These are phyloP conservation scores for Vachellia collinsii DNA, from an alignment of 306 rosid genomes.

Conservation along the genomic window DNA sequence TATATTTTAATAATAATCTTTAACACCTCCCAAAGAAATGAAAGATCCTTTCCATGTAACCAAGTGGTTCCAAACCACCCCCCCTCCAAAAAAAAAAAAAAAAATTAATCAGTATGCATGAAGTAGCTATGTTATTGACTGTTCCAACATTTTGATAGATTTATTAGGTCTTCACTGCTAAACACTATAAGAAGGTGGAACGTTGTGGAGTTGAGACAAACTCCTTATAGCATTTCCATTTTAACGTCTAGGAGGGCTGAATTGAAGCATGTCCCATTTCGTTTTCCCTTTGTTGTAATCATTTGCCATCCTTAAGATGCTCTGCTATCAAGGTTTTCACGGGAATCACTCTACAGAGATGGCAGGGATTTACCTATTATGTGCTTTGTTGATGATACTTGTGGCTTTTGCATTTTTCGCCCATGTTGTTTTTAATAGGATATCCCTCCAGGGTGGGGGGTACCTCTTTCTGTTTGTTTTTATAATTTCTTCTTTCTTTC, in stretches of 20 bases:
- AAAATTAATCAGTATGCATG: background rate
- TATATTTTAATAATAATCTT: background rate
- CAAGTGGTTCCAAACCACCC: background rate
- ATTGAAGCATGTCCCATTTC: background rate
- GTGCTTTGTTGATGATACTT: background rate
- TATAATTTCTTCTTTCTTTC: background rate
- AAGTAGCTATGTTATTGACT: background rate
- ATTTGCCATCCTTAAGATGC: background rate
- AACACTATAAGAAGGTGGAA: background rate
- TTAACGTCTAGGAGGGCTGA: background rate
- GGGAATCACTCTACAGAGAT: background rate
- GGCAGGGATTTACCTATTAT: background rate
- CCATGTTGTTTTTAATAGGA: background rate
- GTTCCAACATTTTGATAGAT: background rate
- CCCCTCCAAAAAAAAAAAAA: too few species aligned
- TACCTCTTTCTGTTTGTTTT: background rate
- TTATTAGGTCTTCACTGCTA: background rate
- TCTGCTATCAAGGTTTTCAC: background rate
- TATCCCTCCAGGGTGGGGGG: background rate
- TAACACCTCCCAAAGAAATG: background rate
- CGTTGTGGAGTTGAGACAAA: background rate
- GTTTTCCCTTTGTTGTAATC: background rate
- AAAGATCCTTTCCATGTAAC: background rate
- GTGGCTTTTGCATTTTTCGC: background rate
- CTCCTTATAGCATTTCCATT: background rate